Base-by-base conservation (phyloP, 1,139 yeast species). In the Geotrichum macrosporum region DNA sequence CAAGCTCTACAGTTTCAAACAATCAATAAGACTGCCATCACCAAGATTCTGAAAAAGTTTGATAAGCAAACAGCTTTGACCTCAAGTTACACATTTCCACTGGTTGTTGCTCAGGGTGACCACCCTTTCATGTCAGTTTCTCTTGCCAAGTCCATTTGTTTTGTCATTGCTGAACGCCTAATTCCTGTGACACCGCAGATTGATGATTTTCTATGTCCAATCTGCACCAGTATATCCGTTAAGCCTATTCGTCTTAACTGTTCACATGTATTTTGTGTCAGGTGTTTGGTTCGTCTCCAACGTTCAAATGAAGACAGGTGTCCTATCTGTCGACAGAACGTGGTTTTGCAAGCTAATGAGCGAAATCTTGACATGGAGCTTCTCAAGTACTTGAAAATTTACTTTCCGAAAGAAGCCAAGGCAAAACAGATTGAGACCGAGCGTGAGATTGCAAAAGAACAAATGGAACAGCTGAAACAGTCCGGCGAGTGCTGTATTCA, bases 161-260 rank as follows among this genome's bases (percentile, higher is more conserved):
- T 65, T 43, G 70, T 79, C 13, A 78, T 83, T 44, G 77, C 81
- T 35, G 68, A 70, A 15, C 72, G 77, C 10, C 62, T 83, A 12
- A 61, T 82, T 32, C 73, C 75, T 16, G 62, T 82, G 3, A 69
- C 82, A 1, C 92, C 92, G 1, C 89, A 82, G 60, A 65, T 83
- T 15, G 89, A 83, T 45, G 92, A 83, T 60, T 83, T 80, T 57
- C 69, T 77, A 2, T 83, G 92, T 60, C 88, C 89, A 0, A 77
- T 83, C 6, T 83, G 92, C 59, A 75, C 78, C 62, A 72, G 76
- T 3, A 73, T 83, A 35, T 87, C 88, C 0, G 82, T 74, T 63
- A 81, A 81, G 57, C 92, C 92, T 1, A 80, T 83, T 41, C 64
- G 78, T 42, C 67, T 83, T 19, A 65, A 65, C 10, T 83, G 92